Percentiles rank a stretch among this genome's conserved stretches.
These are phyloP conservation scores for Pseudofabraea citricarpa DNA, from an alignment of 2,329 filamentous ascomycete species.

Conservation along the genomic window DNA sequence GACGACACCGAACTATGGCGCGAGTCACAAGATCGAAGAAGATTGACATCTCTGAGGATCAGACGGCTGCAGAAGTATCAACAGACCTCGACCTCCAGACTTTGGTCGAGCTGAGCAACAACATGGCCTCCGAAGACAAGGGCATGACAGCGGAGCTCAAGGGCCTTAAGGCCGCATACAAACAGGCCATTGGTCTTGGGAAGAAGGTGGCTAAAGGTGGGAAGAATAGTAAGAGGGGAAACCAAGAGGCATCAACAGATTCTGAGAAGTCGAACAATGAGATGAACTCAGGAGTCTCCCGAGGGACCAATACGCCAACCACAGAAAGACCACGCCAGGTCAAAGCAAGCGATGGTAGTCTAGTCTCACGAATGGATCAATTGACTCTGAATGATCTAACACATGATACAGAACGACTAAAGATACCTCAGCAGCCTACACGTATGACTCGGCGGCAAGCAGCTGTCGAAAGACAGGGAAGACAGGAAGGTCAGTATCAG, in stretches of 20 bases:
- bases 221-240: constrained; percentile 20
- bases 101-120: constrained; percentile 12
- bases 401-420: neutral
- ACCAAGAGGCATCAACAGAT: constrained; percentile 9
- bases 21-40: constrained; percentile 26
- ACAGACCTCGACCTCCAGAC: neutral
- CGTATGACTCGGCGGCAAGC: neutral
- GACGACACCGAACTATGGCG: constrained; percentile 21
- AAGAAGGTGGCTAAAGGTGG: constrained; percentile 21
- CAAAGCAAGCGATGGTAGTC: neutral
- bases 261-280: no score
- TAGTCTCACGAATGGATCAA: neutral
- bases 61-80: constrained; percentile 10
- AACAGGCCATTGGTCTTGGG: constrained; percentile 21
- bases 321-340: neutral
- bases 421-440: neutral
- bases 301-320: no score
- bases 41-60: constrained; percentile 24
- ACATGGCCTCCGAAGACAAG: constrained; percentile 17
- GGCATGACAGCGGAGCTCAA: constrained; percentile 21
- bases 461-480: no score
- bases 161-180: constrained; percentile 28
- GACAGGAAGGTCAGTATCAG: neutral
- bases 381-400: neutral
- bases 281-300: no score